Base-by-base conservation (phyloP, 306 rosid species). In the Cicer judaicum region DNA sequence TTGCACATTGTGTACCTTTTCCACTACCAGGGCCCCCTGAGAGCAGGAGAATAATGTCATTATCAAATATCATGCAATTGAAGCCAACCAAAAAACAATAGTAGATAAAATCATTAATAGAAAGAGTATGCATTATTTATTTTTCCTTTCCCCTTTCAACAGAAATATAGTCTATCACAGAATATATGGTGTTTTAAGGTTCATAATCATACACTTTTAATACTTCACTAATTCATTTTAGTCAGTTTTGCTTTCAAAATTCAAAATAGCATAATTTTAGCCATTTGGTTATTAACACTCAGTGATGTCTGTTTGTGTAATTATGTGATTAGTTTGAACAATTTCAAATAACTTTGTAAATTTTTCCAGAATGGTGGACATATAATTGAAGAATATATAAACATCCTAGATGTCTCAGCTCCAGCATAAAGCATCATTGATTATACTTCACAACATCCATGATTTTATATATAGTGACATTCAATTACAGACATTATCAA, bases 11-110 rank as follows among this genome's bases (percentile, higher is more conserved):
- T 55, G 99, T 94, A 38, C 97, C 99, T 83, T 92, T 94, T 47
- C 99, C 99, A 75, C 93, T 87, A 48, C 97, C 97, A 75, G 99
- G 97, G 5, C 99, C 97, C 48, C 99, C 99, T 94, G 77, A 82
- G 71, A 83, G 64, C 40, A 71, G 24, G 47, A 60, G 61, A 64
- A 47, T 52, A 78, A 68, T 14, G 11, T 18, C 40, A 66, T 29
- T 66, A 81, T 18, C 49, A 85, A 70, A 9, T 72, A 76, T 39
- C 55, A 85, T 13, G 62, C 46, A 57, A 43, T 38, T 46, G 64
- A 78, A 53, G 67, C 41, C 67, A 54, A 21, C 34, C 53, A 56
- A 40, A 14, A 46, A 74, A 49, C 39, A 16, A 42, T 15, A 19
- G 61, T 34, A 49, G 69, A 63, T 46, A 15, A 59, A 67, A 50